These are phyloP conservation scores for Nakaseomyces delphensis DNA, from an alignment of 1,139 yeast genomes.

Conservation along the genomic window DNA sequence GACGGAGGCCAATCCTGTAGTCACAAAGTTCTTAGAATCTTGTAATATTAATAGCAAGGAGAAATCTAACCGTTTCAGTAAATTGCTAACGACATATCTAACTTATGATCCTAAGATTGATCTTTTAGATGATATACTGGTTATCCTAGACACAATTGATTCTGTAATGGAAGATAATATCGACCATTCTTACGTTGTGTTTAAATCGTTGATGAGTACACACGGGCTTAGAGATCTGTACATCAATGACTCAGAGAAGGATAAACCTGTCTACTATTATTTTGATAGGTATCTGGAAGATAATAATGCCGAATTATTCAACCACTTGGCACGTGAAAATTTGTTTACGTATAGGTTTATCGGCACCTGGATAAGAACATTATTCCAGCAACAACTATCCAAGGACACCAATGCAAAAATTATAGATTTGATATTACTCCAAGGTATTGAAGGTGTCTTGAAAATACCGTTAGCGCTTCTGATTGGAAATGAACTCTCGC, in stretches of 20 bases:
- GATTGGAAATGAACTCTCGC: slow-evolving; percentile 51
- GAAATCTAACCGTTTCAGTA: background rate
- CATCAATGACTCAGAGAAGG: slow-evolving; percentile 82
- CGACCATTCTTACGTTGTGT: slow-evolving; percentile 53
- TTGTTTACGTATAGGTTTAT: slow-evolving; percentile 30
- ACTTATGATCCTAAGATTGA: slow-evolving; percentile 62
- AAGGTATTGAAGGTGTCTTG: slow-evolving; percentile 77
- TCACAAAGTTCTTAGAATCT: background rate
- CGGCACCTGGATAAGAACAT: slow-evolving; percentile 3
- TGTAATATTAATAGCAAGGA: background rate
- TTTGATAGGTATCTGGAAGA: slow-evolving; percentile 73
- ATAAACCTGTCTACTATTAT: slow-evolving; percentile 70
- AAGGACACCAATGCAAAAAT: slow-evolving; percentile 72
- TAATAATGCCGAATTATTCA: slow-evolving; percentile 40
- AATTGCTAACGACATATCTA: slow-evolving; percentile 73
- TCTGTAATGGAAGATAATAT: slow-evolving; percentile 8
- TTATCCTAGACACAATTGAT: slow-evolving; percentile 36
- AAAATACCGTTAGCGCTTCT: slow-evolving; percentile 75
- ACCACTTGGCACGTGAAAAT: slow-evolving; percentile 76
- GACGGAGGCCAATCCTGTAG: background rate
- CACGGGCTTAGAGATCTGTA: slow-evolving; percentile 66
- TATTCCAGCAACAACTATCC: slow-evolving; percentile 50
- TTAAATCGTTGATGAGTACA: slow-evolving; percentile 71
- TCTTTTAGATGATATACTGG: slow-evolving; percentile 77
- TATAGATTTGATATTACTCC: slow-evolving; percentile 76